phyloP scores from a whole-genome alignment of 2,329 filamentous ascomycete species.

The Celoporthe dispersa region DNA sequence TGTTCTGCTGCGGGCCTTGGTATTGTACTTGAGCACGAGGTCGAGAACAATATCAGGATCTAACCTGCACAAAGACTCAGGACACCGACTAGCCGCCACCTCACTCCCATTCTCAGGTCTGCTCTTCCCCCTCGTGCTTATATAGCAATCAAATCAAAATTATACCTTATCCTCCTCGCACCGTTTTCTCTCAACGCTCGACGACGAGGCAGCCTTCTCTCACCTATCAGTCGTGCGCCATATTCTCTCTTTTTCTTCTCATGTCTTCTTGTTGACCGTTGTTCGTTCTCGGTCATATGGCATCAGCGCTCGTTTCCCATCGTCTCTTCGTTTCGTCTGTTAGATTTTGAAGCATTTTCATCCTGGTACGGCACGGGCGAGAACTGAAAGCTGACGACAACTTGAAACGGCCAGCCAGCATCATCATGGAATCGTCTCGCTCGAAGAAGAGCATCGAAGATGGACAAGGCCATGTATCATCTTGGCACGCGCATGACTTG shows the following conservation, averaged over 20 bases:
- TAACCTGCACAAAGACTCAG: conserved; percentile 1
- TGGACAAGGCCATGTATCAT: not conserved
- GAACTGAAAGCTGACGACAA: not conserved
- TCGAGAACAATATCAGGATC: conserved; percentile 10
- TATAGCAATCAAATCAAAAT: not conserved
- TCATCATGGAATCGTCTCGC: not conserved
- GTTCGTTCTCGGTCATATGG: not conserved
- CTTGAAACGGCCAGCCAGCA: not conserved
- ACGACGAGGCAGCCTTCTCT: not conserved
- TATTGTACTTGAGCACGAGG: conserved; percentile 13
- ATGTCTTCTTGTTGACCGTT: not conserved
- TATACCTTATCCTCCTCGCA: not conserved
- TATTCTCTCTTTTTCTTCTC: not conserved
- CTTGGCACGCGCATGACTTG: not conserved
- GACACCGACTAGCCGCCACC: not conserved
- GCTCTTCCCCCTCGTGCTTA: not conserved
- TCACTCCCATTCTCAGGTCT: not conserved
- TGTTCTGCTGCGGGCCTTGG: conserved; percentile 8
- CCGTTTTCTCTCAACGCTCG: not conserved
- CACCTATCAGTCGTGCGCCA: not conserved
- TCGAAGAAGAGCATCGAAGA: not conserved
- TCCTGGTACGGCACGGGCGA: not conserved
- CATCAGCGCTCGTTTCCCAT: not conserved
- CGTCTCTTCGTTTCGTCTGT: not conserved
- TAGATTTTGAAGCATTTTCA: not conserved